Evolutionary conservation across 345 rosid genomes (phyloP).

Genomic region (Rhizophora apiculata): DNA sequence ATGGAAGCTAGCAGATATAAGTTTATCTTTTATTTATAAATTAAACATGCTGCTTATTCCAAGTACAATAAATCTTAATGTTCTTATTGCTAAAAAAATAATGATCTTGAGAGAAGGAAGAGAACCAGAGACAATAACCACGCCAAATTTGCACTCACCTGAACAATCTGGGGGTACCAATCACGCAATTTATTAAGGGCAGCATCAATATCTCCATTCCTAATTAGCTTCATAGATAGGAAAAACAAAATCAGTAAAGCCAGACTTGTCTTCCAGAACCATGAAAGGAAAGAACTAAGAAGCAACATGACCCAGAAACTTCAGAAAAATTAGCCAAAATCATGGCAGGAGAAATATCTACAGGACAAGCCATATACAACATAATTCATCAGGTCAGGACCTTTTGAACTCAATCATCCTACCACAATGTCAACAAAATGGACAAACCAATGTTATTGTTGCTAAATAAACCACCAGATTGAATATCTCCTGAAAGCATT

Average conservation of each 20-base stretch:
- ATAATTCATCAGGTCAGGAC: neutral
- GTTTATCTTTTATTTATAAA: no score
- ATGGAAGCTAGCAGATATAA: no score
- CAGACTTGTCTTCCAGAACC: neutral
- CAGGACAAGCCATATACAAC: no score
- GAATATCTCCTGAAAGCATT: no score
- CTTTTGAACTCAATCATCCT: neutral
- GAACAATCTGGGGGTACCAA: conserved; percentile 80
- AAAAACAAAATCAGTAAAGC: conserved; percentile 24
- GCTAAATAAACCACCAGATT: neutral
- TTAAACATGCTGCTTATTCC: no score
- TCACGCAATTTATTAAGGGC: conserved; percentile 57
- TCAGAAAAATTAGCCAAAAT: no score
- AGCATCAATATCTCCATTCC: conserved; percentile 76
- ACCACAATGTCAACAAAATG: neutral
- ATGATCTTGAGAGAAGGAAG: no score
- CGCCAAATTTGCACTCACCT: conserved; percentile 39
- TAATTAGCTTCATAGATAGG: conserved; percentile 55
- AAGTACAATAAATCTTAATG: no score
- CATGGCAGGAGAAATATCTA: no score
- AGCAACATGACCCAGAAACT: neutral
- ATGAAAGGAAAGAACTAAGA: neutral
- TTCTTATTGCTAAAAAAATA: no score
- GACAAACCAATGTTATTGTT: neutral
- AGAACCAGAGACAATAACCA: neutral